Evolutionary conservation across 805 yeast genomes (phyloP).

Genomic region (Candida yuanshanica): DNA sequence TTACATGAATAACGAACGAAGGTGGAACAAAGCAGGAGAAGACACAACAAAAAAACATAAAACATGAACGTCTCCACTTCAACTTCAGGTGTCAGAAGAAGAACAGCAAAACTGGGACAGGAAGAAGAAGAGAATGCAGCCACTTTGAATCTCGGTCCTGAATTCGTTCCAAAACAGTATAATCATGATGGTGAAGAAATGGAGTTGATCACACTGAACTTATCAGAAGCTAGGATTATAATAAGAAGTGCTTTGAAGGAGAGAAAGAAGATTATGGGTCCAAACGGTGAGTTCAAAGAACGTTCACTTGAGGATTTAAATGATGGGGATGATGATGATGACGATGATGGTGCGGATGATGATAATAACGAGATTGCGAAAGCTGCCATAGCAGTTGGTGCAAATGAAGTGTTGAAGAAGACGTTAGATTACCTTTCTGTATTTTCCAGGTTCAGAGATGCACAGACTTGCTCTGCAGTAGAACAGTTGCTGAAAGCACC

Average conservation of each 20-base stretch:
- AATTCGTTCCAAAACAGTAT: constrained; percentile 75
- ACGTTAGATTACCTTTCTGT: constrained; percentile 80
- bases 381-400: constrained; percentile 60
- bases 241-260: constrained; percentile 87
- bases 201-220: constrained; percentile 76
- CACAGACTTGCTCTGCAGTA: constrained; percentile 89
- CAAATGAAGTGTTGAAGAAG: constrained; percentile 85
- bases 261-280: constrained; percentile 51
- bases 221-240: constrained; percentile 84
- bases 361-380: constrained; percentile 30
- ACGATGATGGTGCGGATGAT: constrained; percentile 25
- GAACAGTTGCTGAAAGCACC: constrained; percentile 74
- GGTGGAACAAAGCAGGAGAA: background rate
- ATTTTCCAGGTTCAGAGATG: constrained; percentile 87
- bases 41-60: background rate
- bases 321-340: constrained; percentile 30
- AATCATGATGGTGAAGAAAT: constrained; percentile 76
- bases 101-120: constrained; percentile 51
- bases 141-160: constrained; percentile 82
- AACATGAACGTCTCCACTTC: constrained; percentile 85
- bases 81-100: constrained; percentile 77
- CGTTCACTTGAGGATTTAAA: constrained; percentile 27
- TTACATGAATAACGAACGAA: no score
- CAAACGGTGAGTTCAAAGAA: constrained; percentile 30
- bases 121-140: constrained; percentile 94